Conservation (phyloP, 2,329 filamentous ascomycete genomes). For the Clonostachys chloroleuca region DNA sequence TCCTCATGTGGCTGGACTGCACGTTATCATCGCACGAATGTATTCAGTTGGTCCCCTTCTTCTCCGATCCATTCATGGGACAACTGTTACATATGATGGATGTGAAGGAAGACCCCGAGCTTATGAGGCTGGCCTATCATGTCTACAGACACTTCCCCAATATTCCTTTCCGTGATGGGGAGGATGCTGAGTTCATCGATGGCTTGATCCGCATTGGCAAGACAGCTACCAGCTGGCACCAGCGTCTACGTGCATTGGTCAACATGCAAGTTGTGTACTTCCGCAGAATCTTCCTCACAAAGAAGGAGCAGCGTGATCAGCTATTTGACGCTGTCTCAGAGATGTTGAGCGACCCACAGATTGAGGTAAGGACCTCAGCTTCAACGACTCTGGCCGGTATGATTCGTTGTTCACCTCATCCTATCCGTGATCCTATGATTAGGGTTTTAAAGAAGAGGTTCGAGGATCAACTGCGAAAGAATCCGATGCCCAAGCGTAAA, state of each 20-base stretch:
- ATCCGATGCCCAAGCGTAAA: conserved; percentile 79
- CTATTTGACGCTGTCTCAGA: conserved; percentile 91
- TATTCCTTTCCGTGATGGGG: conserved; percentile 83
- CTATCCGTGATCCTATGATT: conserved; percentile 75
- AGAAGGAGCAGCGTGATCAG: conserved; percentile 66
- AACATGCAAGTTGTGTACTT: conserved; percentile 99
- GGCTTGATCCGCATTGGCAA: conserved; percentile 85
- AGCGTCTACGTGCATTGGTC: conserved; percentile 87
- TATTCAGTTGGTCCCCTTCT: conserved; percentile 85
- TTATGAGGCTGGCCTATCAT: conserved; percentile 91
- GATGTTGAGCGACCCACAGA: conserved; percentile 88
- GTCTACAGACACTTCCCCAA: conserved; percentile 96
- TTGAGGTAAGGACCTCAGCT: conserved; percentile 92
- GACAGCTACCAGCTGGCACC: conserved; percentile 85
- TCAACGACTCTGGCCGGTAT: conserved; percentile 91
- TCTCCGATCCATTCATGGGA: conserved; percentile 83
- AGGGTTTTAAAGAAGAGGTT: conserved; percentile 73
- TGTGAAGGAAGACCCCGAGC: conserved; percentile 94
- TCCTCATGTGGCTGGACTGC: conserved; percentile 90
- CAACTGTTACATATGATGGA: conserved; percentile 99
- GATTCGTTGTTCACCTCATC: conserved; percentile 89
- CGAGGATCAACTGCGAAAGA: conserved; percentile 69
- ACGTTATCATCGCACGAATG: conserved; percentile 91
- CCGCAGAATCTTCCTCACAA: conserved; percentile 86
- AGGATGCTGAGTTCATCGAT: conserved; percentile 79